phyloP scores from a whole-genome alignment of 352 stramenopile genomes.

The Labyrinthula sp. region DNA sequence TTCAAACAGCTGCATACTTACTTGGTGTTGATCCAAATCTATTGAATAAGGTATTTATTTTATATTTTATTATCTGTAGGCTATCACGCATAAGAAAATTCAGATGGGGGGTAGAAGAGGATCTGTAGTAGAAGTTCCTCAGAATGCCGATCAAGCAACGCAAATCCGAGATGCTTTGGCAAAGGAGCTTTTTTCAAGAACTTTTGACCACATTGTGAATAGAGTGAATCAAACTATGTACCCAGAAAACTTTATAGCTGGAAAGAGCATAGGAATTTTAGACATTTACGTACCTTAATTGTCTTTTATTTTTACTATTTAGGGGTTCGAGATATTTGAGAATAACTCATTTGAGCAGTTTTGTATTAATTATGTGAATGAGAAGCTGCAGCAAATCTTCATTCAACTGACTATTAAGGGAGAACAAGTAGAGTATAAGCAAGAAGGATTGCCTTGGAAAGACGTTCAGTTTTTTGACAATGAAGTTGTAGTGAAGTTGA shows the following conservation, averaged over 20 bases:
- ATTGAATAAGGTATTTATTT: constrained; percentile 27
- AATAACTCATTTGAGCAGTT: constrained; percentile 74
- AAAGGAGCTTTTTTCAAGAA: constrained; percentile 82
- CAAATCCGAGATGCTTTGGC: constrained; percentile 62
- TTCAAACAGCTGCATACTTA: constrained; percentile 27
- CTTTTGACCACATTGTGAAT: constrained; percentile 92
- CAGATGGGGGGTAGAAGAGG: constrained; percentile 18
- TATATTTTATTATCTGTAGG: no score
- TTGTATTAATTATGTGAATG: constrained; percentile 67
- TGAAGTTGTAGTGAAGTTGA: constrained; percentile 63
- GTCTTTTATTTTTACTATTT: no score
- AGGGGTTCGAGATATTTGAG: constrained; percentile 71
- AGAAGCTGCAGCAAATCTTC: constrained; percentile 61
- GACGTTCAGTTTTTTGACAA: constrained; percentile 74
- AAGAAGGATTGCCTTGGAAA: constrained; percentile 75
- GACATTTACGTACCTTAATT: no score
- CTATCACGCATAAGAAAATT: constrained; percentile 28
- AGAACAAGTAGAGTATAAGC: constrained; percentile 86
- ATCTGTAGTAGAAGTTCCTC: constrained; percentile 17
- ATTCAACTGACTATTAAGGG: constrained; percentile 61
- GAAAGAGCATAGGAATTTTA: constrained; percentile 69
- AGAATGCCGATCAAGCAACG: constrained; percentile 25
- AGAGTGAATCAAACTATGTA: constrained; percentile 45
- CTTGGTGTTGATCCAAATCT: constrained; percentile 13
- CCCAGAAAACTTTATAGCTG: constrained; percentile 21